Conservation (phyloP, 2,329 filamentous ascomycete species). For the Stagonosporopsis vannaccii region DNA sequence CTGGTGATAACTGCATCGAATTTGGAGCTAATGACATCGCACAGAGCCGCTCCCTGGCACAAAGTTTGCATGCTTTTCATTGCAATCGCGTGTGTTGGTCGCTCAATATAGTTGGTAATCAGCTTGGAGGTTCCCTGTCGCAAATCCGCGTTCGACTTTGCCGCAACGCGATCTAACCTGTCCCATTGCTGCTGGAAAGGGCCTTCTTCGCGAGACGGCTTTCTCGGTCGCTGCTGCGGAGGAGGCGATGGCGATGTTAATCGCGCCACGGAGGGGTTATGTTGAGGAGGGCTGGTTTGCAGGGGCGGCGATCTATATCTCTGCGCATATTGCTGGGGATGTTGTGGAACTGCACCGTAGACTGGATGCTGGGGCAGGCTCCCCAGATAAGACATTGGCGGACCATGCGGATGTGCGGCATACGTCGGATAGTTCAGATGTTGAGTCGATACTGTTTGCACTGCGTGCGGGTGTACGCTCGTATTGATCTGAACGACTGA, state of each 20-base stretch:
- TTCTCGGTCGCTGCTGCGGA: slow-evolving; percentile 13
- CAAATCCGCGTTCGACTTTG: slow-evolving; percentile 40
- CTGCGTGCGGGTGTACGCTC: slow-evolving; percentile 11
- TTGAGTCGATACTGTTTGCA: slow-evolving; percentile 22
- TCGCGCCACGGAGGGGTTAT: slow-evolving; percentile 31
- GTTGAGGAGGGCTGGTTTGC: slow-evolving; percentile 25
- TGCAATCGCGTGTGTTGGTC: slow-evolving; percentile 36
- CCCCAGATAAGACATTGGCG: slow-evolving; percentile 19
- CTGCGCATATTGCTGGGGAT: slow-evolving; percentile 22
- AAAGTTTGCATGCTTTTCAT: slow-evolving; percentile 48
- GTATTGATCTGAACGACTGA: slow-evolving; percentile 4
- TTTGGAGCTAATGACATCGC: slow-evolving; percentile 67
- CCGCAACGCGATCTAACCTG: slow-evolving; percentile 38
- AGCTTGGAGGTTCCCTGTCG: slow-evolving; percentile 38
- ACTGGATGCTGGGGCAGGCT: slow-evolving; percentile 28
- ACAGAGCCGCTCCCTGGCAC: slow-evolving; percentile 55
- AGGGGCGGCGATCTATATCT: slow-evolving; percentile 25
- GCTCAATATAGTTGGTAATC: slow-evolving; percentile 40
- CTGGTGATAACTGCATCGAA: slow-evolving; percentile 74
- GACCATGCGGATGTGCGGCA: slow-evolving; percentile 14
- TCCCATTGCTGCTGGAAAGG: slow-evolving; percentile 39
- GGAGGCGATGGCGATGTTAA: slow-evolving; percentile 31
- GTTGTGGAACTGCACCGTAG: slow-evolving; percentile 31
- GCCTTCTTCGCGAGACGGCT: slow-evolving; percentile 26
- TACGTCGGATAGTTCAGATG: slow-evolving; percentile 19